These are phyloP conservation scores for Paramecium pentaurelia DNA, from an alignment of 73 alveolate species.

Conservation along the genomic window DNA sequence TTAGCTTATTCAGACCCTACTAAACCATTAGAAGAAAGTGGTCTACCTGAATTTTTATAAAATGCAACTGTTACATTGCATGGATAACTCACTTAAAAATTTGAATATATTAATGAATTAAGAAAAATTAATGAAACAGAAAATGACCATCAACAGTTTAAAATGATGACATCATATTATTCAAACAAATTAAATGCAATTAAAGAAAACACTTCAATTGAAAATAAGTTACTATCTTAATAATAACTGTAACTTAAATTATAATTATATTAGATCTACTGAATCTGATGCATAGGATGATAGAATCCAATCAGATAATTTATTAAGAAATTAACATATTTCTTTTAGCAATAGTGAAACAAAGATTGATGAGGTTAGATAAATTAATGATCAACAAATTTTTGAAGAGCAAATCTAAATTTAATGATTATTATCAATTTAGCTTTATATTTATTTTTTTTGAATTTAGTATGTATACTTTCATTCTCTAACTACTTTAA, in stretches of 20 bases:
- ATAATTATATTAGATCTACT: not conserved
- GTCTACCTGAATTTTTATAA: slow-evolving; percentile 62
- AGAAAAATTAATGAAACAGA: not conserved
- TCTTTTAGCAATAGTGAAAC: not conserved
- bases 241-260: not conserved
- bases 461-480: too few species aligned
- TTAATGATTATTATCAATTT: not conserved
- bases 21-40: slow-evolving; percentile 61
- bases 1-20: slow-evolving; percentile 63
- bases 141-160: not conserved
- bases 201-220: not conserved
- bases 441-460: not conserved
- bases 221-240: not conserved
- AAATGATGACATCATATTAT: not conserved
- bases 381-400: not conserved
- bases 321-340: not conserved
- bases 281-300: not conserved
- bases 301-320: not conserved
- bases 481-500: too few species aligned
- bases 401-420: not conserved
- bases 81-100: slow-evolving; percentile 52
- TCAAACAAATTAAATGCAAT: not conserved
- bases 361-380: not conserved
- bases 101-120: not conserved
- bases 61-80: slow-evolving; percentile 65